phyloP scores from a whole-genome alignment of 495 filamentous ascomycete genomes.

The Podospora pseudocomata region DNA sequence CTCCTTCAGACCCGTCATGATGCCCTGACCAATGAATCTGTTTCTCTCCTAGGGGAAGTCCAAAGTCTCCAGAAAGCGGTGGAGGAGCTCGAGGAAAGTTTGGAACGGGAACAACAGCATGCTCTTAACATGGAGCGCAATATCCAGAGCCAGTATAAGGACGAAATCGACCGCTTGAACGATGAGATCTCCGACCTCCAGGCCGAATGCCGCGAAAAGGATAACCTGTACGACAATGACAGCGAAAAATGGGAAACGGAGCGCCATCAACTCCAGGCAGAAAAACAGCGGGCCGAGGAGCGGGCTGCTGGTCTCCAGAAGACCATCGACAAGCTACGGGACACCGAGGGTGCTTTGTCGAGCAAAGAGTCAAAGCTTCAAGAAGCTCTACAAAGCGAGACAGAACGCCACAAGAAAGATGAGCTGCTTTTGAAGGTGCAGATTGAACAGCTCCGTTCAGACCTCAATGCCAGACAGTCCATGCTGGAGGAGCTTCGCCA shows the following conservation, averaged over 20 bases:
- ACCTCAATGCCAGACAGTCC: constrained; percentile 42
- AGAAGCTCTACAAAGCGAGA: constrained; percentile 44
- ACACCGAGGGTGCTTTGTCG: constrained; percentile 62
- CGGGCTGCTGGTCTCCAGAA: constrained; percentile 65
- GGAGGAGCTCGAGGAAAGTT: constrained; percentile 54
- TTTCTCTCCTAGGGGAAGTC: constrained; percentile 61
- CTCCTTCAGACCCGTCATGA: constrained; percentile 66
- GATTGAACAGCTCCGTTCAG: constrained; percentile 44
- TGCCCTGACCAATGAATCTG: constrained; percentile 64
- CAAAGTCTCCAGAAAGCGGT: constrained; percentile 52
- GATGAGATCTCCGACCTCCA: constrained; percentile 67
- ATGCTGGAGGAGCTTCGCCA: constrained; percentile 42
- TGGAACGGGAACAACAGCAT: constrained; percentile 58
- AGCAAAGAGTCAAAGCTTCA: constrained; percentile 63
- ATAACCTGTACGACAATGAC: constrained; percentile 65
- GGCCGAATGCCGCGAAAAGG: constrained; percentile 69
- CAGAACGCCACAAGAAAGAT: constrained; percentile 42
- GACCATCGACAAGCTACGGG: constrained; percentile 67
- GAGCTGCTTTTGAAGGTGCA: constrained; percentile 39
- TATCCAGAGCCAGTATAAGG: constrained; percentile 55
- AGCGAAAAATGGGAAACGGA: constrained; percentile 68
- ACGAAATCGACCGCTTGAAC: constrained; percentile 57
- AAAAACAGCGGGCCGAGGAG: constrained; percentile 64
- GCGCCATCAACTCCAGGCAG: constrained; percentile 59
- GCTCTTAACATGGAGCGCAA: constrained; percentile 57